phyloP scores from a whole-genome alignment of 805 yeast species.

The Saccharomyces kudriavzevii region DNA sequence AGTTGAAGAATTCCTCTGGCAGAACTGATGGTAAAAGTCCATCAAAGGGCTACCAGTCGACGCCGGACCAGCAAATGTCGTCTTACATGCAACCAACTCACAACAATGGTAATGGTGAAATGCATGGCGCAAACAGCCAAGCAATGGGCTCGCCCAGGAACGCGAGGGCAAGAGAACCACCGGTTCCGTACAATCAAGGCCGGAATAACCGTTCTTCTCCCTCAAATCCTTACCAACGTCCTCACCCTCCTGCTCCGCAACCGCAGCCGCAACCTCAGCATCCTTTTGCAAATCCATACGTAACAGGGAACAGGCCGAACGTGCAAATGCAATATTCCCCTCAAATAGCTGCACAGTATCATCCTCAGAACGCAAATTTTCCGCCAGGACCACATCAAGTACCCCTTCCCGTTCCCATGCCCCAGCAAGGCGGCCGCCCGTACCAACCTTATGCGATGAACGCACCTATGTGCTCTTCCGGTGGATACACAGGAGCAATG shows the following conservation, averaged over 20 bases:
- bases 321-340: background rate
- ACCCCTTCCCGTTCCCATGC: slow-evolving; percentile 3
- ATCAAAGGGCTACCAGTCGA: background rate
- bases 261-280: background rate
- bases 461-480: background rate
- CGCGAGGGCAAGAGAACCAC: background rate
- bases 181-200: slow-evolving; percentile 1
- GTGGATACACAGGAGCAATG: background rate
- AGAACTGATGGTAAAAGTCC: background rate
- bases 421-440: slow-evolving; percentile 1
- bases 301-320: background rate
- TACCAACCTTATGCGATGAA: background rate
- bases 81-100: background rate
- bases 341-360: background rate
- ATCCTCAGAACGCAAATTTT: slow-evolving; percentile 4
- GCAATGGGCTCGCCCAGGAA: background rate
- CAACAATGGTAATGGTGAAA: background rate
- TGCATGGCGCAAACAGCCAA: background rate
- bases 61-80: background rate
- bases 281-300: background rate
- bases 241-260: background rate
- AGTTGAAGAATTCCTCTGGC: background rate
- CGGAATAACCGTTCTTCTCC: slow-evolving; percentile 1
- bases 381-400: slow-evolving; percentile 7
- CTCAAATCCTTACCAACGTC: background rate